phyloP scores from a whole-genome alignment of 2,329 filamentous ascomycete species.

The Dactylonectria macrodidyma region DNA sequence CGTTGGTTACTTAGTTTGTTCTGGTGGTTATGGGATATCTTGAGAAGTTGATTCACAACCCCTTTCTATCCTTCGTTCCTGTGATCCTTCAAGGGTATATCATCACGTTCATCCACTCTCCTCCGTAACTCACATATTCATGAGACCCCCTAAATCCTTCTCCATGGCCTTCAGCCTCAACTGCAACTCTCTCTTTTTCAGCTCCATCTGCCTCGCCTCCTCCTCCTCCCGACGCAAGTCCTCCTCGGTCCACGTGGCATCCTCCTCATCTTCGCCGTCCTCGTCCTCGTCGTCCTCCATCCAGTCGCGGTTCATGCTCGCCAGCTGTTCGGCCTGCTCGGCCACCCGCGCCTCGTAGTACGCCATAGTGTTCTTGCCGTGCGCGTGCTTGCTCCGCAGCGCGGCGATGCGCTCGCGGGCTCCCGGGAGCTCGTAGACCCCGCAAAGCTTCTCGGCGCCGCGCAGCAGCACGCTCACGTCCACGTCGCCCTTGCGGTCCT shows the following conservation, averaged over 20 bases:
- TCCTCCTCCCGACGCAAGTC: constrained; percentile 80
- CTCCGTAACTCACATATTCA: constrained; percentile 61
- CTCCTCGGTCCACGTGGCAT: constrained; percentile 73
- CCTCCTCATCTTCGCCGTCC: constrained; percentile 65
- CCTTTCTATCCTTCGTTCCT: constrained; percentile 15
- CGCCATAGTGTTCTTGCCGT: constrained; percentile 80
- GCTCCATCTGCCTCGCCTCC: constrained; percentile 70
- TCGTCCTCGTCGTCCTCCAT: constrained; percentile 70
- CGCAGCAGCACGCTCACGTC: constrained; percentile 88
- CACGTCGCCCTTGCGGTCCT: constrained; percentile 74
- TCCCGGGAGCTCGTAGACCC: constrained; percentile 87
- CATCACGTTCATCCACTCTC: constrained; percentile 16
- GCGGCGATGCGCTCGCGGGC: constrained; percentile 82
- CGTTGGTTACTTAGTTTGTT: background rate
- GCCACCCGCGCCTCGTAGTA: constrained; percentile 87
- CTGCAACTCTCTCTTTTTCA: constrained; percentile 70
- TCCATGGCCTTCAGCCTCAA: constrained; percentile 67
- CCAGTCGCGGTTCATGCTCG: constrained; percentile 78
- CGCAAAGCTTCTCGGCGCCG: constrained; percentile 91
- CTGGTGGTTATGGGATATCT: background rate
- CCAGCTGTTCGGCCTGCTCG: constrained; percentile 81
- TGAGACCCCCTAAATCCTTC: constrained; percentile 68
- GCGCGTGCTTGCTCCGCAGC: constrained; percentile 79
- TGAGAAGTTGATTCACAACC: background rate
- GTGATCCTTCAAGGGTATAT: constrained; percentile 39